These are phyloP conservation scores for Baudoinia panamericana DNA, from an alignment of 495 filamentous ascomycete genomes.

Conservation along the genomic window DNA sequence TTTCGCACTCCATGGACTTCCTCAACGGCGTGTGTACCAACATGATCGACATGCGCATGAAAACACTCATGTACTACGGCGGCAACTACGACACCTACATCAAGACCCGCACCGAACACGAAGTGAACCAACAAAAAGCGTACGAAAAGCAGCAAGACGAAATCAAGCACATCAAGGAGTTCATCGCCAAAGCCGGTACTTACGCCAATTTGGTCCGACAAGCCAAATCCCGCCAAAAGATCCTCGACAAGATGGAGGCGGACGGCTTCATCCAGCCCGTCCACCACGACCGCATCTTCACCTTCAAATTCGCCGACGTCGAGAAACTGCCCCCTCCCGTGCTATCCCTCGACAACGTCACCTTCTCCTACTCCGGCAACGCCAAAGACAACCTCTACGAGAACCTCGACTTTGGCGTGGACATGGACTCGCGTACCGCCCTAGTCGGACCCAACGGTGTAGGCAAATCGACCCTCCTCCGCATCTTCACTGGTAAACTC, in stretches of 20 bases:
- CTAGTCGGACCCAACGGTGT: slow-evolving; percentile 99
- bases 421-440: slow-evolving; percentile 97
- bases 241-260: slow-evolving; percentile 99
- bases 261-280: slow-evolving; percentile 96
- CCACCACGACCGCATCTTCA: slow-evolving; percentile 74
- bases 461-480: slow-evolving; percentile 95
- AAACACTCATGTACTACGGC: slow-evolving; percentile 92
- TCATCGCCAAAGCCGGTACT: slow-evolving; percentile 98
- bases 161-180: slow-evolving; percentile 99
- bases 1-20: slow-evolving; percentile 98
- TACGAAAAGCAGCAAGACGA: slow-evolving; percentile 99
- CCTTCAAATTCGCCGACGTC: slow-evolving; percentile 96
- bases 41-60: slow-evolving; percentile 96
- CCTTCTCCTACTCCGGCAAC: slow-evolving; percentile 92
- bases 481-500: slow-evolving; percentile 93
- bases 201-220: slow-evolving; percentile 98
- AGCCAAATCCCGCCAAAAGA: slow-evolving; percentile 98
- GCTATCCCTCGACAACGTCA: slow-evolving; percentile 90
- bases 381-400: slow-evolving; percentile 85
- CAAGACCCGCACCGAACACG: slow-evolving; percentile 89
- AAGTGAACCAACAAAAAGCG: slow-evolving; percentile 96
- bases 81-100: slow-evolving; percentile 97
- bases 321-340: slow-evolving; percentile 97
- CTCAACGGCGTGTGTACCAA: slow-evolving; percentile 96
- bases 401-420: slow-evolving; percentile 92